These are phyloP conservation scores for Penicillium sp. DNA, from an alignment of 2,329 filamentous ascomycete species.

Conservation along the genomic window DNA sequence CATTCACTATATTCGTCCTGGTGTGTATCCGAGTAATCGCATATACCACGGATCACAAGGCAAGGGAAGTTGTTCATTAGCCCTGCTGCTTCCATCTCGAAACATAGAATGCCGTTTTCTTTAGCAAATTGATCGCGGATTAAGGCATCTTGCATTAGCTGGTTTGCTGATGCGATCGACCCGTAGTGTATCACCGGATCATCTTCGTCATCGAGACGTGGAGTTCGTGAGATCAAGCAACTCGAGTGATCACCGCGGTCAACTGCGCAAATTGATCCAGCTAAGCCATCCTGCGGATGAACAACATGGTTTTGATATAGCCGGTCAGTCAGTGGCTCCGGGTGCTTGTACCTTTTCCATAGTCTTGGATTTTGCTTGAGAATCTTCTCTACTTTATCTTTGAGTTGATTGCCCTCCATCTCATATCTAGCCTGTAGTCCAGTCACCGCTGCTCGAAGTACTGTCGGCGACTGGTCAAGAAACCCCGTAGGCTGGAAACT, in stretches of 20 bases:
- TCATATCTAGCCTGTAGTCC: background rate
- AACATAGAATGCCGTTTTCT: constrained; percentile 13
- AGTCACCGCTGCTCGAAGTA: background rate
- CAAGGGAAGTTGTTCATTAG: constrained; percentile 18
- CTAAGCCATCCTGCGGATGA: background rate
- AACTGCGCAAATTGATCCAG: background rate
- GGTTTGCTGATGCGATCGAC: constrained; percentile 24
- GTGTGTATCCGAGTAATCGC: constrained; percentile 23
- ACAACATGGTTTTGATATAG: background rate
- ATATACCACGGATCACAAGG: constrained; percentile 26
- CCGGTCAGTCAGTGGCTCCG: background rate
- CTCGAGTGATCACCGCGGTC: background rate
- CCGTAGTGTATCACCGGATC: constrained; percentile 25
- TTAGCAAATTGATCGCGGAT: constrained; percentile 12
- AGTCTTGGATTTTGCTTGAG: background rate
- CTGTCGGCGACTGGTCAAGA: background rate
- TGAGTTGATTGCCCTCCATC: background rate
- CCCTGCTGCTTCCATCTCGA: constrained; percentile 22
- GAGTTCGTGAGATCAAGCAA: background rate
- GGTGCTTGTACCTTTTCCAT: background rate
- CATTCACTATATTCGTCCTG: constrained; percentile 16
- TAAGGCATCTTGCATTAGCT: constrained; percentile 17
- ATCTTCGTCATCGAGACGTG: background rate
- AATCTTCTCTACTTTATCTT: background rate
- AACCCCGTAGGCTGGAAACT: background rate